Percentiles rank a stretch among this genome's conserved stretches.
Evolutionary conservation across 2,329 filamentous ascomycete genomes (phyloP).

Genomic region (Ophiostoma montium): DNA sequence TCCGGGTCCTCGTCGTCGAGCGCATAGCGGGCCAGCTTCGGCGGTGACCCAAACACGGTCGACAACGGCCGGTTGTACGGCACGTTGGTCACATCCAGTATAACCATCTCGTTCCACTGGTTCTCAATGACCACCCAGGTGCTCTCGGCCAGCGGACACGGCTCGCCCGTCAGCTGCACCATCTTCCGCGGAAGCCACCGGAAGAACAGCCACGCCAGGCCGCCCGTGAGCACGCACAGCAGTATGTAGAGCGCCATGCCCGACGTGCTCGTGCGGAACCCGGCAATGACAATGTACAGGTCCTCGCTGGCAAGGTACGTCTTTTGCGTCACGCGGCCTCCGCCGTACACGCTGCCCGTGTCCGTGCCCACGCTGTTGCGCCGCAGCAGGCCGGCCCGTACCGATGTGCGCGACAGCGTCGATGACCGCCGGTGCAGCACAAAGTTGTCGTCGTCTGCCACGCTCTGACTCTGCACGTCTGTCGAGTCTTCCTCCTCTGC

Average conservation of each 20-base stretch:
- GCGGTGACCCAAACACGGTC: conserved; percentile 49
- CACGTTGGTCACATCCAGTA: conserved; percentile 50
- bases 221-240: conserved; percentile 58
- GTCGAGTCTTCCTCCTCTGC: conserved; percentile 16
- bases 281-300: conserved; percentile 82
- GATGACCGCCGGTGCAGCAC: conserved; percentile 48
- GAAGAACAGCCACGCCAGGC: conserved; percentile 70
- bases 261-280: conserved; percentile 63
- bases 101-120: conserved; percentile 83
- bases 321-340: conserved; percentile 67
- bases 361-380: conserved; percentile 57
- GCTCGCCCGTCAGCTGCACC: conserved; percentile 57
- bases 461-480: conserved; percentile 20
- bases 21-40: conserved; percentile 32
- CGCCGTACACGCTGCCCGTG: conserved; percentile 41
- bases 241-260: conserved; percentile 56
- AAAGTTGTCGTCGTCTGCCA: conserved; percentile 28
- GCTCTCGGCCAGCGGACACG: conserved; percentile 56
- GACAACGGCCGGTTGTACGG: conserved; percentile 41
- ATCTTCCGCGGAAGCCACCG: conserved; percentile 86
- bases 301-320: conserved; percentile 89
- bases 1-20: conserved; percentile 45
- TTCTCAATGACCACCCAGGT: conserved; percentile 93
- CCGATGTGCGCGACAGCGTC: conserved; percentile 39
- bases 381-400: conserved; percentile 52